phyloP scores from a whole-genome alignment of 2,329 filamentous ascomycete species.

The Arthrobotrys musiformis region DNA sequence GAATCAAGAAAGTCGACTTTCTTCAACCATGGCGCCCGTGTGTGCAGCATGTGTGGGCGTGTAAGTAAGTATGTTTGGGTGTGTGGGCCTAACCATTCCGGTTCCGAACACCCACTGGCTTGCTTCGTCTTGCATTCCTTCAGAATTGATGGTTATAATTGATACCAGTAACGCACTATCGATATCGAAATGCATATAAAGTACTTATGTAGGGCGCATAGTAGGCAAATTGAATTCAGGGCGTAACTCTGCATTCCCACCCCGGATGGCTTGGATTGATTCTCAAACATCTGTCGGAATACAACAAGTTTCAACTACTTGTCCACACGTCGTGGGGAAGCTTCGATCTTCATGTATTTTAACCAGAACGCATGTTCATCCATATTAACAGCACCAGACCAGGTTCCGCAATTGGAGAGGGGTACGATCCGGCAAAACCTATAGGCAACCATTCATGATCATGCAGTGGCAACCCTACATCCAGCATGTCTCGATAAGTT shows the following conservation, averaged over 20 bases:
- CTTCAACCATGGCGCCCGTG: constrained; percentile 1
- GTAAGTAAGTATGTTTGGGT: not conserved
- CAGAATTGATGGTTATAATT: not conserved
- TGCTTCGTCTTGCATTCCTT: constrained; percentile 5
- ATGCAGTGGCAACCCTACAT: not conserved
- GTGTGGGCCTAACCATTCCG: constrained; percentile 8
- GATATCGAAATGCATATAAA: no score
- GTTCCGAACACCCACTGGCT: not conserved
- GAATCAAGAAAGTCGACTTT: constrained; percentile 20
- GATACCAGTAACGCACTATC: constrained; percentile 10
- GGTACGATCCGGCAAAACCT: not conserved
- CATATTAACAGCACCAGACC: not conserved
- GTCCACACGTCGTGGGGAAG: not conserved
- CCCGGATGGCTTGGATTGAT: not conserved
- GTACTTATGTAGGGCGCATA: not conserved
- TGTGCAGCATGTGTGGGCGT: not conserved
- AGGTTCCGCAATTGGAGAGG: not conserved
- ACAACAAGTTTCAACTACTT: not conserved
- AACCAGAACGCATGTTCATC: constrained; percentile 3
- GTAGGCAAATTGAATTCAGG: constrained; percentile 1
- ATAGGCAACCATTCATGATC: not conserved
- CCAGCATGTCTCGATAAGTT: not conserved
- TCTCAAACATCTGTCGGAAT: constrained; percentile 5
- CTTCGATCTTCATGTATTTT: constrained; percentile 1
- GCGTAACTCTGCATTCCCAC: not conserved